Percentiles rank a stretch among this genome's conserved stretches.
phyloP scores from a whole-genome alignment of 495 filamentous ascomycete genomes.

The Emericellopsis terricola region DNA sequence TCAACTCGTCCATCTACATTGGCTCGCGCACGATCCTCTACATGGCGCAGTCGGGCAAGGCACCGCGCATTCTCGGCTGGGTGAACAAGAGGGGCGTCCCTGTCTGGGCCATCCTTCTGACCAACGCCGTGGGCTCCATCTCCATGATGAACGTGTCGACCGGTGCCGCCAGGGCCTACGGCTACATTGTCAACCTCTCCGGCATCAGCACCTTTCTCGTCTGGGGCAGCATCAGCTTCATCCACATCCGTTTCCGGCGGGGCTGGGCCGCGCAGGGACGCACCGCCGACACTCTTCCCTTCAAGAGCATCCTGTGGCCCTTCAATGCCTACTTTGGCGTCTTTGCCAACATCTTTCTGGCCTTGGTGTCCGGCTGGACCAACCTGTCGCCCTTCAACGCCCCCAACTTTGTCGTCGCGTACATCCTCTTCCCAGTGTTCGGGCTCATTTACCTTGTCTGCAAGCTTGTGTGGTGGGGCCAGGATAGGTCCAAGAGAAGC shows the following conservation, averaged over 20 bases:
- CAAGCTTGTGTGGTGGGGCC: slow-evolving; percentile 20
- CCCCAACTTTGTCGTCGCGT: slow-evolving; percentile 45
- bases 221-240: slow-evolving; percentile 45
- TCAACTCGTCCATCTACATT: slow-evolving; percentile 53
- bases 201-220: slow-evolving; percentile 48
- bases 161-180: slow-evolving; percentile 36
- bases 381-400: slow-evolving; percentile 37
- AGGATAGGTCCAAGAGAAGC: not conserved
- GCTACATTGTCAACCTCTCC: slow-evolving; percentile 28
- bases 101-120: slow-evolving; percentile 39
- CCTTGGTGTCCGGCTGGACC: slow-evolving; percentile 44
- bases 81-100: slow-evolving; percentile 49
- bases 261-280: slow-evolving; percentile 40
- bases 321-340: slow-evolving; percentile 45
- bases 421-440: slow-evolving; percentile 50
- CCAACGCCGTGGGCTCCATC: slow-evolving; percentile 47
- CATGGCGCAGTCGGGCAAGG: slow-evolving; percentile 47
- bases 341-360: slow-evolving; percentile 39
- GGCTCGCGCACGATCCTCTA: slow-evolving; percentile 45
- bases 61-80: slow-evolving; percentile 43
- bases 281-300: slow-evolving; percentile 33
- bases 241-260: slow-evolving; percentile 47
- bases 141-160: slow-evolving; percentile 45
- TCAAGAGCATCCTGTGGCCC: slow-evolving; percentile 38
- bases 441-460: slow-evolving; percentile 36